A percentile compares a stretch with the other conserved stretches of the same genome.
Conservation (phyloP, 139 green algal genomes). For the Coccomyxa sp. region DNA sequence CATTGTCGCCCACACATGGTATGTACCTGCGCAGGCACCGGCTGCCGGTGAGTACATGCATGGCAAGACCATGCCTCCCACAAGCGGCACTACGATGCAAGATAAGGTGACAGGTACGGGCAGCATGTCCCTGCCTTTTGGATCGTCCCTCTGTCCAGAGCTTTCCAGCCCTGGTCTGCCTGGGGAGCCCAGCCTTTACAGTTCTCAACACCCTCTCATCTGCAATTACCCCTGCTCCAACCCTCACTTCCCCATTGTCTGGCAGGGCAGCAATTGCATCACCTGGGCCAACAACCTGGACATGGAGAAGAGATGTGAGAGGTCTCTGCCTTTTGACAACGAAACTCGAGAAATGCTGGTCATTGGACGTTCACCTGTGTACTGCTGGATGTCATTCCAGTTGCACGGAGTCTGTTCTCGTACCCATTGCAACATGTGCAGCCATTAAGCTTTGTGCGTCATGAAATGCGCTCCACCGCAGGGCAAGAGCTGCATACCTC, state of each 20-base stretch:
- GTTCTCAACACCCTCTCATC: constrained; percentile 44
- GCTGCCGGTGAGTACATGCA: not conserved
- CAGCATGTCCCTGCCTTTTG: constrained; percentile 47
- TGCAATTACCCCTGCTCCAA: constrained; percentile 50
- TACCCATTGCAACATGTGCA: too few relatives aligned
- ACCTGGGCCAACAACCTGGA: constrained; percentile 64
- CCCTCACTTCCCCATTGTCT: constrained; percentile 33
- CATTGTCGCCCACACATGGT: constrained; percentile 57
- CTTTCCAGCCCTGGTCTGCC: constrained; percentile 50
- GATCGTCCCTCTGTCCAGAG: constrained; percentile 71
- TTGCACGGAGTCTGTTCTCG: too few relatives aligned
- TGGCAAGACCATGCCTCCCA: too few relatives aligned
- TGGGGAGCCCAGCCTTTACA: constrained; percentile 53
- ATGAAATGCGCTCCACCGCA: too few relatives aligned
- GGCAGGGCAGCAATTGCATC: constrained; percentile 63
- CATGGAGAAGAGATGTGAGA: too few relatives aligned
- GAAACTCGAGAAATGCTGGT: too few relatives aligned
- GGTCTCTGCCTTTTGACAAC: too few relatives aligned
- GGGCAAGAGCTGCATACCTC: too few relatives aligned
- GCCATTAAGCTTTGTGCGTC: too few relatives aligned
- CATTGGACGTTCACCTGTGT: too few relatives aligned
- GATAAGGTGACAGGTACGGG: not conserved
- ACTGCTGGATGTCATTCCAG: too few relatives aligned
- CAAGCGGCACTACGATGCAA: too few relatives aligned
- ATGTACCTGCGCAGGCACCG: constrained; percentile 63